These are phyloP conservation scores for Theobroma cacao DNA, from an alignment of 345 rosid genomes.

Conservation along the genomic window DNA sequence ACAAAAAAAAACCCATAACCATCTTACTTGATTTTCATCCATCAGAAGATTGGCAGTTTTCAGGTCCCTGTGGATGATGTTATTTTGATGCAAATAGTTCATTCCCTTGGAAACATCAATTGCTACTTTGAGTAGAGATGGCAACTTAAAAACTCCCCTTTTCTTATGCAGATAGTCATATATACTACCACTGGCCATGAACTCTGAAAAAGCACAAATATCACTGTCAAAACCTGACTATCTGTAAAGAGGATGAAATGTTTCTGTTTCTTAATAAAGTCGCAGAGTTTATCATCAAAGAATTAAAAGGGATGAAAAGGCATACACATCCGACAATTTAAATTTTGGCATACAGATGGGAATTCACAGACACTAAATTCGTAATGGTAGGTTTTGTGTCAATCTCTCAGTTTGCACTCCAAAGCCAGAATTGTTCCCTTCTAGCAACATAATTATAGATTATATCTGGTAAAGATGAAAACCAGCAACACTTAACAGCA, in stretches of 20 bases:
- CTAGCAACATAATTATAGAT: conserved; percentile 16
- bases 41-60: conserved; percentile 96
- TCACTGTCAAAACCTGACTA: conserved; percentile 17
- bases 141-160: conserved; percentile 76
- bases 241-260: conserved; percentile 7
- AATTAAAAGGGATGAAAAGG: conserved; percentile 8
- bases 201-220: conserved; percentile 53
- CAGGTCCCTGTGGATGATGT: conserved; percentile 91
- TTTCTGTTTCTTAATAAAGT: neutral
- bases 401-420: conserved; percentile 16
- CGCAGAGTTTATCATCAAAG: neutral
- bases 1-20: no score
- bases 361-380: conserved; percentile 11
- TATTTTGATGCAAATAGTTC: conserved; percentile 94
- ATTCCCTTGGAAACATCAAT: conserved; percentile 92
- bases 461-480: conserved; percentile 19
- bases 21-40: conserved; percentile 95
- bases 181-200: conserved; percentile 91
- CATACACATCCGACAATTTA: conserved; percentile 18
- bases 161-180: conserved; percentile 87
- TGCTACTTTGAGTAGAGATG: conserved; percentile 78
- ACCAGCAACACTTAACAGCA: conserved; percentile 13
- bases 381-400: conserved; percentile 12
- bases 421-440: conserved; percentile 15
- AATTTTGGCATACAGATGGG: conserved; percentile 13